Evolutionary conservation across 2,329 filamentous ascomycete genomes (phyloP), one percentile per base, ranked within the genome.

Genomic region (Aureobasidium sp.): DNA sequence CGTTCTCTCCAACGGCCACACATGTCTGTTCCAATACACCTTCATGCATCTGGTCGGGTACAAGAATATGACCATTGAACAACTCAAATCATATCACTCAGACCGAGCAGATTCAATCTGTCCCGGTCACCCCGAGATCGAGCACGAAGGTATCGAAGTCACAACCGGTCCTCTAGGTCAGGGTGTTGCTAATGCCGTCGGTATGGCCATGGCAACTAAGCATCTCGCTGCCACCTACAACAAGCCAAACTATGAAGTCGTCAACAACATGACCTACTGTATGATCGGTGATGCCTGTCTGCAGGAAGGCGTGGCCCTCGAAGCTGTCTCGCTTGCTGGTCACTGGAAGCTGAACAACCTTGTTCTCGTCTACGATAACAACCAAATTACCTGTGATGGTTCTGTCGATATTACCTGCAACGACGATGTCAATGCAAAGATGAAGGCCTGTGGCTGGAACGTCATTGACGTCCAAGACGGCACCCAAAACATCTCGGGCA

Each of bases 141-240:
- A 85, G 67, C 74, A 80, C 60, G 76, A 80, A 27, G 81, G 81
- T n/a, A 77, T 84, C 61, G 81, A 85, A 70, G 80, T 85, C 15
- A 85, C 83, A 0, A 85, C 83, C 0, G 83, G 82, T 0, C 83
- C 83, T 2, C 73, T 85, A 0, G 83, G 83, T 0, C 83, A 85
- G 66, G 83, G 82, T 15, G 75, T 85, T 42, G 80, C 82, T 12
- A 85, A 85, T 62, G 81, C 82, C 0, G 82, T 85, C 6, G 83
- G 83, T n/a, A 71, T 85, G 27, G 83, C 83, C 9, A 82, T 84
- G 71, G 83, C 83, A 1, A 76, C 77, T 3, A 85, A 84, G 71
- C 77, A 84, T 65, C 75, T 85, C 4, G 81, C 76, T 0, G 80
- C 81, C 0, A 78, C 74, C 0, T 85, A 81, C 71, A 85, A 84